A percentile compares a stretch with the other conserved stretches of the same genome.
Conservation (phyloP, 2,329 filamentous ascomycete species). For the Torrubiella hemipterigena region DNA sequence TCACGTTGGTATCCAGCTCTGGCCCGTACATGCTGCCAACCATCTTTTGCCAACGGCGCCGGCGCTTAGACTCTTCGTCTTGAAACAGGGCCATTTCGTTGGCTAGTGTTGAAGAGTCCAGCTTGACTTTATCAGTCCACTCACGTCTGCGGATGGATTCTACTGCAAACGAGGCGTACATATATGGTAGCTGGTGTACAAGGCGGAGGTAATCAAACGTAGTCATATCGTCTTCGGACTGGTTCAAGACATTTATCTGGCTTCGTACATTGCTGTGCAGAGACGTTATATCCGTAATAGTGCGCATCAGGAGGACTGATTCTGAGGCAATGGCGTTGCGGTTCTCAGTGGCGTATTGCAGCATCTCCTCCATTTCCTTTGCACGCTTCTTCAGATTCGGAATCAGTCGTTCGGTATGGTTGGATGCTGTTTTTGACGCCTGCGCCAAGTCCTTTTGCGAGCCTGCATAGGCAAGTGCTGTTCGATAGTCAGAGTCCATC, state of each 20-base stretch:
- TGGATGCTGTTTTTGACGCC: conserved; percentile 50
- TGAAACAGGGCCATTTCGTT: conserved; percentile 90
- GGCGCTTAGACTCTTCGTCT: conserved; percentile 80
- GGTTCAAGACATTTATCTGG: conserved; percentile 58
- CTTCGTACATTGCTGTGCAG: conserved; percentile 60
- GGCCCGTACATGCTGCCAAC: conserved; percentile 67
- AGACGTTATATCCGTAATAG: conserved; percentile 68
- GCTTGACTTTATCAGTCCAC: conserved; percentile 84
- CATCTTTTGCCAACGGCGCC: conserved; percentile 82
- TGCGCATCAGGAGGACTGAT: conserved; percentile 65
- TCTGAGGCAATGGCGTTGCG: conserved; percentile 57
- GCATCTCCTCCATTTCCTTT: conserved; percentile 49
- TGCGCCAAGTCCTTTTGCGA: conserved; percentile 48
- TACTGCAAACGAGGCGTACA: conserved; percentile 80
- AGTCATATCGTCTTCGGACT: conserved; percentile 63
- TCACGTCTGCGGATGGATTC: conserved; percentile 79
- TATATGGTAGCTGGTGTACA: conserved; percentile 71
- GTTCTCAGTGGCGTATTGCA: conserved; percentile 46
- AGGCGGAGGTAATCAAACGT: conserved; percentile 71
- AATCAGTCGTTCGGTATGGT: conserved; percentile 50
- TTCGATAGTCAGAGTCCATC: conserved; percentile 74
- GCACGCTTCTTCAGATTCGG: conserved; percentile 44
- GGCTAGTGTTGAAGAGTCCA: conserved; percentile 74
- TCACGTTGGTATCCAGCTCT: conserved; percentile 52
- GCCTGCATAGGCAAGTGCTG: conserved; percentile 56